Conservation (phyloP, 1,139 yeast genomes). For the Hemisphaericaspora xylofermentans region DNA sequence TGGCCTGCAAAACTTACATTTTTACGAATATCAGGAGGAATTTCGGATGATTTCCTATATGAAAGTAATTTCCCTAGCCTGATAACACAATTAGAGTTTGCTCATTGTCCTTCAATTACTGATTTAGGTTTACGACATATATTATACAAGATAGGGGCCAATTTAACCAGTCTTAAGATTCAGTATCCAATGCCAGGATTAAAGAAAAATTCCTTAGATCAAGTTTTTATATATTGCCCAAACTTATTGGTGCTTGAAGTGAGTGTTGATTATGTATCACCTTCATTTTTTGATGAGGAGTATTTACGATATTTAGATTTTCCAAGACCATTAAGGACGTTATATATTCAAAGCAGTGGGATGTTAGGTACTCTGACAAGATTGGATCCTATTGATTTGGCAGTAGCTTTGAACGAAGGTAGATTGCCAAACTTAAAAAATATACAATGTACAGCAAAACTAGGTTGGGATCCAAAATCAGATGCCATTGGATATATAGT, state of each 20-base stretch:
- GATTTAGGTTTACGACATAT: slow-evolving; percentile 62
- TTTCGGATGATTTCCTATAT: slow-evolving; percentile 73
- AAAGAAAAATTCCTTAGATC: slow-evolving; percentile 67
- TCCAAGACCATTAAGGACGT: slow-evolving; percentile 58
- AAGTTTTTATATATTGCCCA: slow-evolving; percentile 74
- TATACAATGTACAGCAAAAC: slow-evolving; percentile 66
- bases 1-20: slow-evolving; percentile 83
- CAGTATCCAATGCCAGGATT: slow-evolving; percentile 89
- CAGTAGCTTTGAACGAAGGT: slow-evolving; percentile 78
- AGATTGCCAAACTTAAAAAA: slow-evolving; percentile 66
- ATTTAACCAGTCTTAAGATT: slow-evolving; percentile 60
- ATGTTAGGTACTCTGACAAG: slow-evolving; percentile 81
- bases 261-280: slow-evolving; percentile 80
- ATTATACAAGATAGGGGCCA: slow-evolving; percentile 61
- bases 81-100: slow-evolving; percentile 69
- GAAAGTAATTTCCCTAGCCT: slow-evolving; percentile 69
- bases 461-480: slow-evolving; percentile 85
- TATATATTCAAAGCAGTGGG: slow-evolving; percentile 83
- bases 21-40: slow-evolving; percentile 83
- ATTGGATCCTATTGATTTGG: slow-evolving; percentile 83
- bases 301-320: slow-evolving; percentile 38
- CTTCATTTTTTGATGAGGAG: slow-evolving; percentile 61
- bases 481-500: slow-evolving; percentile 56
- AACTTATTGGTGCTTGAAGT: slow-evolving; percentile 60
- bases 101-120: slow-evolving; percentile 80